Base-by-base conservation (phyloP, 2,329 filamentous ascomycete genomes). In the Trematosphaeria pertusa region DNA sequence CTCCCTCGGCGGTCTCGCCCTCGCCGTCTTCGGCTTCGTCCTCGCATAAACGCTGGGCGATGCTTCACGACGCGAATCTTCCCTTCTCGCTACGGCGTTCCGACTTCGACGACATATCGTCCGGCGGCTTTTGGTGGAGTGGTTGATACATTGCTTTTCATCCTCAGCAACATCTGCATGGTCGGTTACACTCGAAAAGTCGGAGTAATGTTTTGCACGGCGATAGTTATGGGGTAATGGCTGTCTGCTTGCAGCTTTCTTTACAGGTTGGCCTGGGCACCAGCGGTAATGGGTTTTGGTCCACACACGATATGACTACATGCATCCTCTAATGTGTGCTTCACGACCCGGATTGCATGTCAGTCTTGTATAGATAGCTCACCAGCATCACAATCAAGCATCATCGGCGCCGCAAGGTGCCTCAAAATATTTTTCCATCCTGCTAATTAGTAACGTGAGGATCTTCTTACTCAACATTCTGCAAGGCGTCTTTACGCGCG, bases 1-100 rank as follows among this genome's bases (percentile, higher is more conserved):
- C 56, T 67, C 65, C 24, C 50, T 69, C 52, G 65, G 65, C 31
- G 59, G 57, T 18, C 45, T 69, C 18, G 58, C 56, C 43, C 20
- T 67, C 38, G 65, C 64, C 45, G 44, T 62, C 31, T 58, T 54
- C 47, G 66, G 61, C 43, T 56, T 62, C 37, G 38, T 67, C 52
- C 50, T 70, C 43, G 64, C 61, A 50, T 70, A 64, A 55, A 48
- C 30, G 35, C 46, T 32, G 35, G 41, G 18, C 35, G 5, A 15
- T 19, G 33, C 30, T 31, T 32, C 34, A 21, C 17, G n/a, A 15
- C 14, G 26, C 40, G 15, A 17, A 24, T 37, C 22, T 44, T 44
- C 37, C 28, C 47, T 52, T 52, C 45, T 48, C 35, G 40, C 33
- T 35, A 18, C 28, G 37, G 35, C 43, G 37, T 46, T 28, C n/a